Base-by-base conservation (phyloP, 345 rosid genomes). In the Garcia nutans region DNA sequence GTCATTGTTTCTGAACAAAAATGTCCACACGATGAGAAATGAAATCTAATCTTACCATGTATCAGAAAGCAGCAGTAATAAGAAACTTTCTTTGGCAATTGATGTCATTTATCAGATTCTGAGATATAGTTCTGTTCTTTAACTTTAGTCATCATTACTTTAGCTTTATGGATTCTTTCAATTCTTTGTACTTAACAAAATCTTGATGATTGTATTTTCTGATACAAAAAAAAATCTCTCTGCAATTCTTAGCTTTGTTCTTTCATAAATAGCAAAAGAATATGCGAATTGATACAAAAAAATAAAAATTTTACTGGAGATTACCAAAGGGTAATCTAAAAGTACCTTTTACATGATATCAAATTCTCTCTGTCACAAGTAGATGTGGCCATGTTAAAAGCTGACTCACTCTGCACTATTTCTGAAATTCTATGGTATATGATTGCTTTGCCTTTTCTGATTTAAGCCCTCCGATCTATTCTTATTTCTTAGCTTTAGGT, bases 401-500 rank as follows among this genome's bases (percentile, higher is more conserved):
- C 64, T 85, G 89, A 85, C 65, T 87, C 89, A 83, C 41, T 33
- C 26, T 72, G 62, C 86, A 83, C 81, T 79, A 41, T 42, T 67
- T 67, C 28, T 26, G 76, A 50, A 76, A 81, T 81, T 79, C 65
- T 62, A 31, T 24, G 26, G 72, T 50, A 75, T 74, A 70, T 65
- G 50, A 79, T 73, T 78, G 71, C 74, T 63, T 52, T 7, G 24
- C n/a, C 56, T 47, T 74, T 37, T 76, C 68, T 67, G 24, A n/a
- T 1, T 31, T 10, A 26, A 58, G 24, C 50, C 76, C 65, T 67
- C 63, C 57, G 24, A 62, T 41, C 76, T 65, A 68, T 61, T 55
- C 75, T 65, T 52, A 37, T 33, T 61, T 55, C 75, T 65, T 52
- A 26, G 44, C 82, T 81, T 84, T 77, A 74, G 58, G 81, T 74